These are phyloP conservation scores for Uronychia binucleata DNA, from an alignment of 73 alveolate genomes.

Conservation along the genomic window DNA sequence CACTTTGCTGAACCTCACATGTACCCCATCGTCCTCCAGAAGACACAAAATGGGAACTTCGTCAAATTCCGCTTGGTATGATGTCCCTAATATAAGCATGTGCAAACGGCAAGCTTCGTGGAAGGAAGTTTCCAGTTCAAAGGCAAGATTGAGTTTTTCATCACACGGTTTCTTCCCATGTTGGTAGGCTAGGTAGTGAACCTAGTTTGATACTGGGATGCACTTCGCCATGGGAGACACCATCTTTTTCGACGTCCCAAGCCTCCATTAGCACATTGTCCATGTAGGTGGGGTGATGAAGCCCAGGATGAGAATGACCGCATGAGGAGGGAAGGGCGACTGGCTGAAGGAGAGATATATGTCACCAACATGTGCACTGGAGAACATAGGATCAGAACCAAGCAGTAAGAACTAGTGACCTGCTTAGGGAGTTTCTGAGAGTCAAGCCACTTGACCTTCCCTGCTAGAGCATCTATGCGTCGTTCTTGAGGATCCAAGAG, in stretches of 20 bases:
- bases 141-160: not conserved
- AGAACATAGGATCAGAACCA: not conserved
- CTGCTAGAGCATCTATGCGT: not conserved
- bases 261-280: not conserved
- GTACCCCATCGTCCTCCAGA: not conserved
- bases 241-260: not conserved
- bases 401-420: not conserved
- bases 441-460: not conserved
- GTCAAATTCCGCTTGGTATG: not conserved
- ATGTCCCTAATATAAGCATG: not conserved
- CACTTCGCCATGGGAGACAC: not conserved
- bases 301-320: not conserved
- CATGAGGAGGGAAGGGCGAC: not conserved
- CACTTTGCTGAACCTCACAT: not conserved
- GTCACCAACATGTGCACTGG: not conserved
- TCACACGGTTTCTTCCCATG: not conserved
- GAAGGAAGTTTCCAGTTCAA: no score
- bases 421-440: not conserved
- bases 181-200: not conserved
- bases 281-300: not conserved
- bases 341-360: not conserved
- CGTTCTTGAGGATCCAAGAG: not conserved
- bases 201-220: not conserved
- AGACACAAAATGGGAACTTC: not conserved
- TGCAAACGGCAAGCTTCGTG: no score